These are phyloP conservation scores for Babesia microti DNA, from an alignment of 169 alveolate species.

Conservation along the genomic window DNA sequence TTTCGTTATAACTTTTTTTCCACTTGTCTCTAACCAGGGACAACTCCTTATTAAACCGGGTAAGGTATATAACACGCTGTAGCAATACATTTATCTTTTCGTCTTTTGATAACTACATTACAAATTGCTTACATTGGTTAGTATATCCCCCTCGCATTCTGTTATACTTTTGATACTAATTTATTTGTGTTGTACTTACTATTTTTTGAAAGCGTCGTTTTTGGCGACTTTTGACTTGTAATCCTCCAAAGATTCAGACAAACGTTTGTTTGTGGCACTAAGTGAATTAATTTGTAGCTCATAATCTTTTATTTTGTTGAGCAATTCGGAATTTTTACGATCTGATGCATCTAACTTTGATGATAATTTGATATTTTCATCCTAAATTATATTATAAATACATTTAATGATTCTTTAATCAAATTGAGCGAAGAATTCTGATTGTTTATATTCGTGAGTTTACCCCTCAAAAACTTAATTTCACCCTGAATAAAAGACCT, in stretches of 20 bases:
- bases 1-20: conserved; percentile 19
- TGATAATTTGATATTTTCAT: conserved; percentile 12
- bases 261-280: conserved; percentile 20
- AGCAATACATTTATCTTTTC: conserved; percentile 6
- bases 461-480: background rate
- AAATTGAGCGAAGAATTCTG: background rate
- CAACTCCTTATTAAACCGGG: conserved; percentile 7
- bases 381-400: background rate
- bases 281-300: conserved; percentile 4
- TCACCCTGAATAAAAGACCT: background rate
- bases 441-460: background rate
- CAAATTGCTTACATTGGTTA: conserved; percentile 7
- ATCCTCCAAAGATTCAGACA: conserved; percentile 2
- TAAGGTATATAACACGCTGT: background rate
- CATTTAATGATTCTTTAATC: background rate
- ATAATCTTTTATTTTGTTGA: conserved; percentile 19
- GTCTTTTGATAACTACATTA: conserved; percentile 11
- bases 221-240: conserved; percentile 9
- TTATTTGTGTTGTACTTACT: conserved; percentile 19
- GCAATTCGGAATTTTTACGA: background rate
- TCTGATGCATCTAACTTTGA: conserved; percentile 3
- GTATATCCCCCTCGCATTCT: background rate
- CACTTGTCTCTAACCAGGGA: conserved; percentile 8
- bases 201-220: conserved; percentile 8
- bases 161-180: background rate